Base-by-base conservation (phyloP, 1,284 basidiomycete genomes). In the Marasmius sp. region DNA sequence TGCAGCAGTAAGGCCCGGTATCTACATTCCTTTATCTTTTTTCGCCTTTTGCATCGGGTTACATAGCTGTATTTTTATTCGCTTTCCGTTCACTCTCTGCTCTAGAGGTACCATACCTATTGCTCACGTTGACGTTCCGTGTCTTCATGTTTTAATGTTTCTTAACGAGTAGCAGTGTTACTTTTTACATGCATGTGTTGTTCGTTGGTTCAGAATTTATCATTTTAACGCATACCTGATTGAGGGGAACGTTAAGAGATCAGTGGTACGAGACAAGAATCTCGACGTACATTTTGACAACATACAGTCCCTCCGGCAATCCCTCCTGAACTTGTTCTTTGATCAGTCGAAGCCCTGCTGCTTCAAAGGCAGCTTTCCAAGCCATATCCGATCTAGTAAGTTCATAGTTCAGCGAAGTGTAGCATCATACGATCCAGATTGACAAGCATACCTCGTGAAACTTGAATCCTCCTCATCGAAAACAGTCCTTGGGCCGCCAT, bases 391-490 rank as follows among this genome's bases (percentile, higher is more conserved):
- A 96, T 71, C 94, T 95, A 67, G 1, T 33, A 22, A 60, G 34
- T 54, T 37, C 16, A 14, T 10, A 36, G 12, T 54, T 37, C 34
- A 54, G 18, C 38, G 27, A 12, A 14, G 20, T 18, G 6, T 20
- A 36, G 18, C 4, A 43, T 5, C 4, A 41, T 22, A 1, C 12
- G 27, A 53, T 45, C 38, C 45, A 10, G 27, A 55, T 38, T 27
- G 27, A 27, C 27, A 48, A 49, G 12, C 67, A 45, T 27, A 83
- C 95, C 95, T 85, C 10, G 93, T 97, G 71, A 96, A 77, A 70
- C 92, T 95, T 12, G 93, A 95, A 75, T 98, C 96, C 63, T 90
- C 80, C 63, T 89, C 85, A 69, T 97, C 95, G 69, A 94, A 93
- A 16, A 89, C 75, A n/a, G 84, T 81, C 14, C 80, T 78, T 0